Percentiles rank a stretch among this genome's conserved stretches.
These are phyloP conservation scores for Metschnikowia vanudenii DNA, from an alignment of 805 yeast genomes.

Conservation along the genomic window DNA sequence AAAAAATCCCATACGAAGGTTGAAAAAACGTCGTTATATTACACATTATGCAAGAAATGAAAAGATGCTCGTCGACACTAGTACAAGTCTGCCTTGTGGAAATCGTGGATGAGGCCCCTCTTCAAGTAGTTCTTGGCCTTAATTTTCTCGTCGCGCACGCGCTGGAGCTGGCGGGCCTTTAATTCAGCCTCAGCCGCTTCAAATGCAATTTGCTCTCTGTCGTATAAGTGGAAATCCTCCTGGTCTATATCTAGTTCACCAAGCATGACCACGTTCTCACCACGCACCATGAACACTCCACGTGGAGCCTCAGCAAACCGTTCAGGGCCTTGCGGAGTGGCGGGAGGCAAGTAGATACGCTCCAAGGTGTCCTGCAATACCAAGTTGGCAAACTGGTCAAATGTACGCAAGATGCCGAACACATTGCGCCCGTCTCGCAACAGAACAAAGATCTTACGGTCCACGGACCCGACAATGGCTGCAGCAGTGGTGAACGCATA, in stretches of 20 bases:
- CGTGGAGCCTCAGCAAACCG: constrained; percentile 72
- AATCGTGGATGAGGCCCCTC: constrained; percentile 58
- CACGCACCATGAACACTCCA: constrained; percentile 87
- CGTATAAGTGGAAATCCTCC: constrained; percentile 68
- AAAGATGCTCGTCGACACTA: constrained; percentile 22
- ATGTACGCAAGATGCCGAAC: constrained; percentile 88
- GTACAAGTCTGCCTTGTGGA: constrained; percentile 54
- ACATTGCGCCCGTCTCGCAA: constrained; percentile 87
- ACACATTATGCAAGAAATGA: constrained; percentile 19
- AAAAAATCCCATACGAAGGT: constrained; percentile 2
- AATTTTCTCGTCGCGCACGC: constrained; percentile 41
- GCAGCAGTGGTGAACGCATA: constrained; percentile 87
- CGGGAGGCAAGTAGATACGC: constrained; percentile 60
- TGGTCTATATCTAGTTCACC: constrained; percentile 90
- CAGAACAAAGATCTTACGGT: constrained; percentile 76
- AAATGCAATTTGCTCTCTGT: constrained; percentile 58
- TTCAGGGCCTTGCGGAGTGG: constrained; percentile 38
- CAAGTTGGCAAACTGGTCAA: constrained; percentile 92
- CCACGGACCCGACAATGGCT: constrained; percentile 84
- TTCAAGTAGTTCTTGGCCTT: constrained; percentile 50
- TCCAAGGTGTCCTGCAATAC: constrained; percentile 90
- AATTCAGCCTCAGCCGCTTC: constrained; percentile 54
- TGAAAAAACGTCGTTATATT: constrained; percentile 15
- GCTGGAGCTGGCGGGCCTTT: constrained; percentile 28
- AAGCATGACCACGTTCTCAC: constrained; percentile 90